Evolutionary conservation across 495 filamentous ascomycete species (phyloP), one percentile per base, ranked within the genome.

Genomic region (Neohortaea acidophila): DNA sequence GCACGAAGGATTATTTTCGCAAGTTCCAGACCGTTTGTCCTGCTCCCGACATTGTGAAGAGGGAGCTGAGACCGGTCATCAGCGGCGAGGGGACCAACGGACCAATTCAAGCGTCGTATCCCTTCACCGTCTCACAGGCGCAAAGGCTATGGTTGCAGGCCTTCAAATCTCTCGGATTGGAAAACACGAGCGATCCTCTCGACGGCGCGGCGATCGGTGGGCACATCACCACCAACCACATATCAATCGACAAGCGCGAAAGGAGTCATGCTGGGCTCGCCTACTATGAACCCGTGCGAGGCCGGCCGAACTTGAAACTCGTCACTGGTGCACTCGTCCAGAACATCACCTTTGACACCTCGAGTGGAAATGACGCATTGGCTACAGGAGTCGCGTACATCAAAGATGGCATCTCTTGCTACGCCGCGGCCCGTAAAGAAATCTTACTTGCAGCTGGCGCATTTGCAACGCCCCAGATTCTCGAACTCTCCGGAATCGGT

Each of bases 401-500:
- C 31, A 34, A 24, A 60, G 60, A 39, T 14, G 47, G 38, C 10
- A 35, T 38, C 12, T 11, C 13, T 14, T 29, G 42, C 28, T 2
- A 23, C 6, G 42, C 39, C 20, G 12, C 13, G 5, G 43, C 25
- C 7, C 11, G 22, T 5, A 35, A 38, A 19, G 75, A 81, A 51
- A 72, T 83, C 30, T 75, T 83, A 40, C 37, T 82, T 4, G 55
- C 74, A 10, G 74, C 63, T 8, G 77, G 77, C 19, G 52, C 64
- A 4, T 72, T 72, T 54, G 70, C 77, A 61, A 65, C 71, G 0
- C 74, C 75, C 0, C 69, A 74, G 45, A 48, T 81, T 1, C 68
- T 82, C 17, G 72, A 77, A 49, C 64, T 76, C 3, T 72, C 64
- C 1, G 77, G 79, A 6, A 57, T 82, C 33, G 77, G 77, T 1